Evolutionary conservation across 148 eudicot genomes (phyloP).

Genomic region (Rhododendron williamsianum): DNA sequence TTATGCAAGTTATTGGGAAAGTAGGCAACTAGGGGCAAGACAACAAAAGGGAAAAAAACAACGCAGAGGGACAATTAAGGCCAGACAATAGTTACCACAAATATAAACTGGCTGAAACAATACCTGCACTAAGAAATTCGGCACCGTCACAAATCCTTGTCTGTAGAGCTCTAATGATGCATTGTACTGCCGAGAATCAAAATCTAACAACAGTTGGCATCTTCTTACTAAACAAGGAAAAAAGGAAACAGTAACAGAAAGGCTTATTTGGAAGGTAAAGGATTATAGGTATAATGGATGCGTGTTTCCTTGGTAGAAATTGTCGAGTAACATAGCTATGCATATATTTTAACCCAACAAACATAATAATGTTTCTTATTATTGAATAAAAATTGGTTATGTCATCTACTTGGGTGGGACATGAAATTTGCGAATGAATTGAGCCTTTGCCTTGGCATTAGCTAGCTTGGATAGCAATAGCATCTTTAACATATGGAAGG

Average conservation of each 20-base stretch:
- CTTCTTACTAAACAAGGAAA: slow-evolving; percentile 3
- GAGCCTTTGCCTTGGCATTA: neutral
- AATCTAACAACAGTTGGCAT: slow-evolving; percentile 8
- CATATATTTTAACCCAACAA: neutral
- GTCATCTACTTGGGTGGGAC: neutral
- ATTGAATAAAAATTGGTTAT: too few species aligned
- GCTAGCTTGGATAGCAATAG: neutral
- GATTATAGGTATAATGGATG: neutral
- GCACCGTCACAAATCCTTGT: slow-evolving; percentile 74
- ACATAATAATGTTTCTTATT: too few species aligned
- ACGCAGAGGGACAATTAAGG: neutral
- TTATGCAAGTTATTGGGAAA: neutral
- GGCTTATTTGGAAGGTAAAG: neutral
- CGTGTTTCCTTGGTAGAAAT: neutral
- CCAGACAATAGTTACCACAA: neutral
- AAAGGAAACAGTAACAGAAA: neutral
- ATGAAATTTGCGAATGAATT: neutral
- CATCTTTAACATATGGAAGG: neutral
- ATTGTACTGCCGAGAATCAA: slow-evolving; percentile 52
- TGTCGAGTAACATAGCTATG: neutral
- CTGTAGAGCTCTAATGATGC: slow-evolving; percentile 72
- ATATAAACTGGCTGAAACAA: neutral
- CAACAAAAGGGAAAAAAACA: neutral
- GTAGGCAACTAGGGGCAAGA: neutral
- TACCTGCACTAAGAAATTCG: slow-evolving; percentile 70